Evolutionary conservation across 1,284 basidiomycete genomes (phyloP), one percentile per base, ranked within the genome.

Genomic region (Calocybe gambosa): DNA sequence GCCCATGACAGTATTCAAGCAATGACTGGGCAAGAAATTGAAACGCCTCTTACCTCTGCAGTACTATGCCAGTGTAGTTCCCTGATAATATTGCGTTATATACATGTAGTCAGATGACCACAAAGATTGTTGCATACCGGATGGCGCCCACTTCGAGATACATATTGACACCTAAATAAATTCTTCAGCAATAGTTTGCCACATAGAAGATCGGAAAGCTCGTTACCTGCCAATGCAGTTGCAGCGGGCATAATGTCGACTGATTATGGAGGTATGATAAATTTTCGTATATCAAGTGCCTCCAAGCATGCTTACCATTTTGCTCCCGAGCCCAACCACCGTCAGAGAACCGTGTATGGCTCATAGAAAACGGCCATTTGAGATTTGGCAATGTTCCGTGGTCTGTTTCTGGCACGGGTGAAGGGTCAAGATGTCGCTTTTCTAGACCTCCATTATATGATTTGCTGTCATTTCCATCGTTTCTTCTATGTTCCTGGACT

Each of bases 51-150:
- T 54, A 66, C 69, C 58, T 81, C 79, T 23, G 66, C 69, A 35
- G 70, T 69, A 0, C 60, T 68, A 54, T 82, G 80, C 79, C 80
- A 82, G 46, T 82, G 79, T 53, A 82, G 61, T 58, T 81, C 79
- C 44, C 74, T 74, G 28, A 2, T 33, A 34, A 31, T n/a, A 42
- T 28, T 0, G 36, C 7, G 7, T 7, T 55, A n/a, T 53, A 43
- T 16, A 38, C 23, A 5, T n/a, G 10, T 12, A 6, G n/a, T n/a
- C n/a, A n/a, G n/a, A n/a, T n/a, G 28, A 15, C 7, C 31, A 1
- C 12, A 1, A 18, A 21, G 26, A 19, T 26, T 18, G 5, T 7
- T 16, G 48, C 68, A 49, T 45, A 71, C 65, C 77, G 68, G 42
- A 79, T 66, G 0, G 75, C 75, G 0, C 77, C 79, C 40, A 66